Evolutionary conservation across 371 early-diverging fungal genomes (phyloP).

Genomic region (Blakeslea trispora): DNA sequence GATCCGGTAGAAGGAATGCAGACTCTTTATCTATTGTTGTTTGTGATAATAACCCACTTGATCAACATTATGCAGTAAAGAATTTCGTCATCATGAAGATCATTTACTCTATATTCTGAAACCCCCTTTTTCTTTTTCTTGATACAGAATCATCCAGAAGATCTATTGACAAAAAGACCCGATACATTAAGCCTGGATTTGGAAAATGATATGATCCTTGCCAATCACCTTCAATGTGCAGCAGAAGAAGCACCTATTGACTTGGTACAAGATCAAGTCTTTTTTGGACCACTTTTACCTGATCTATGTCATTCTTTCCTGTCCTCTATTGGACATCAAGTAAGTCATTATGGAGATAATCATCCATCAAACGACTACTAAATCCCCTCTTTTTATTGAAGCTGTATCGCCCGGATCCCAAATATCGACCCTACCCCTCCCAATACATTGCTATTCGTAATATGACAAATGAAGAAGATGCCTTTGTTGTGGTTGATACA

Average conservation of each 20-base stretch:
- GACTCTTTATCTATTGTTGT: constrained; percentile 65
- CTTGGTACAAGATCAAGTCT: constrained; percentile 33
- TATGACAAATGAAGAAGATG: constrained; percentile 36
- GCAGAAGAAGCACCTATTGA: constrained; percentile 56
- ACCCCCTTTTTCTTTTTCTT: too few relatives aligned
- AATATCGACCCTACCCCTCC: constrained; percentile 51
- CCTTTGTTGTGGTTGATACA: constrained; percentile 56
- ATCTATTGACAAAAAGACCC: constrained; percentile 45
- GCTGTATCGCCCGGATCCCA: constrained; percentile 49
- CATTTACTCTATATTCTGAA: neutral
- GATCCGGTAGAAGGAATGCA: constrained; percentile 65
- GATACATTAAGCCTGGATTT: constrained; percentile 41
- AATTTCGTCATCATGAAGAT: neutral
- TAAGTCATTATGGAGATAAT: constrained; percentile 9
- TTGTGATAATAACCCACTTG: constrained; percentile 49
- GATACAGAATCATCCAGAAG: constrained; percentile 44
- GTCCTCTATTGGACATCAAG: constrained; percentile 22
- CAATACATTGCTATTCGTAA: constrained; percentile 50
- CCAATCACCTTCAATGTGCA: constrained; percentile 68
- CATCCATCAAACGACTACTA: neutral
- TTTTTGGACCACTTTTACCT: constrained; percentile 35
- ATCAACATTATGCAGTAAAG: constrained; percentile 55
- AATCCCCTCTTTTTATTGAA: constrained; percentile 11
- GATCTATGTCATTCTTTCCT: constrained; percentile 36
- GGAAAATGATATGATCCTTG: constrained; percentile 43